Evolutionary conservation across 202 grass and related monocot species (phyloP), one percentile per base, ranked within the genome.

Genomic region (Miscanthus sacchariflorus): DNA sequence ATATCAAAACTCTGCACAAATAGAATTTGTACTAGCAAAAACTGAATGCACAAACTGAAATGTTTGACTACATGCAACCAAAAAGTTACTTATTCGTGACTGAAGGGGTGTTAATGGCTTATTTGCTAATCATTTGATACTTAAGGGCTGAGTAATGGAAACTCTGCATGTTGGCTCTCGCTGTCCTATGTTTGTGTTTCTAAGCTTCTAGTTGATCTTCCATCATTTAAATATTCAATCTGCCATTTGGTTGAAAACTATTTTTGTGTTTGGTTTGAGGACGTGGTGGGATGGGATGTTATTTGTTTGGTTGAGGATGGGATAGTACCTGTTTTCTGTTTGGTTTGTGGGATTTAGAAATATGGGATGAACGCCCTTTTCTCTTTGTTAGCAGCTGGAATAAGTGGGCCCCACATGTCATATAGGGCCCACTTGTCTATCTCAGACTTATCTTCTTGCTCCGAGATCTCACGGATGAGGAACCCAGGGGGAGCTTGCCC

Each of bases 181-280:
- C 3, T 59, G 19, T 21, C 14, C 2, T 0, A 49, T 35, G 3
- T 38, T 36, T 38, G 19, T 82, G 21, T 18, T 24, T 48, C 2
- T 74, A 43, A 14, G 14, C 50, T 83, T 73, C 4, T 72, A 58
- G 49, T 61, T 83, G 52, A 74, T 74, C 36, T 61, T 83, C 8
- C 23, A 3, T 83, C 25, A 5, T 63, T 73, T 28, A 28, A 73
- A 59, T 27, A 7, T 46, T 54, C 2, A 25, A 25, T 19, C 7
- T 44, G 35, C 56, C 19, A 63, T 59, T 56, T 83, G 8, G n/a
- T 23, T 35, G 25, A 35, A 50, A 70, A 61, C 56, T 10, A 61
- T 21, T 19, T 18, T 0, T 59, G 21, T 61, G 7, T 61, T 61
- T 61, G 7, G 21, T 61, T 61, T 61, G 17, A 6, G 6, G 54